Conservation (phyloP, 2,329 filamentous ascomycete species). For the Aspergillus sp. region DNA sequence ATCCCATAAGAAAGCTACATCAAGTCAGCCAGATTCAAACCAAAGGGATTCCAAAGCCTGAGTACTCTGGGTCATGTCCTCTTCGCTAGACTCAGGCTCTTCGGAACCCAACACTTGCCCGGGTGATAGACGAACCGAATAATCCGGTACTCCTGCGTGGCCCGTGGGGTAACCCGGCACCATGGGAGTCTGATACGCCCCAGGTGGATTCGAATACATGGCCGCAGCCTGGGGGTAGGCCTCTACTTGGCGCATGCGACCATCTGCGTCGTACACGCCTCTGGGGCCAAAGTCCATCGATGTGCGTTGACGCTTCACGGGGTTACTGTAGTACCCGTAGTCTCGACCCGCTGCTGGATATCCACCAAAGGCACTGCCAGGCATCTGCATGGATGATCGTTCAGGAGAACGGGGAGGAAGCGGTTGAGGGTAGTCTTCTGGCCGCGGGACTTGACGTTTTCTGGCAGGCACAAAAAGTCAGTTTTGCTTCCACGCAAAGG, state of each 20-base stretch:
- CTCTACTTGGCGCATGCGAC: slow-evolving; percentile 37
- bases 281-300: slow-evolving; percentile 37
- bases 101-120: background rate
- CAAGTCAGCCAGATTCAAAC: slow-evolving; percentile 16
- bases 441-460: slow-evolving; percentile 37
- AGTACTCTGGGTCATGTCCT: background rate
- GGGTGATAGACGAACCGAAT: slow-evolving; percentile 30
- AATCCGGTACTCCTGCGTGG: slow-evolving; percentile 35
- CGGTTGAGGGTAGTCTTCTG: slow-evolving; percentile 37
- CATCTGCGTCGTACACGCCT: slow-evolving; percentile 34
- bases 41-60: slow-evolving; percentile 3
- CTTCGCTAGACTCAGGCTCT: background rate
- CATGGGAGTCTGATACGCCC: slow-evolving; percentile 32
- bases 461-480: slow-evolving; percentile 16
- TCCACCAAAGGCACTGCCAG: slow-evolving; percentile 28
- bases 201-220: slow-evolving; percentile 30
- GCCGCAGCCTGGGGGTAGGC: slow-evolving; percentile 33
- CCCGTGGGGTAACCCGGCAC: slow-evolving; percentile 35
- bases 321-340: slow-evolving; percentile 31
- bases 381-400: slow-evolving; percentile 34
- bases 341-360: slow-evolving; percentile 34
- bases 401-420: slow-evolving; percentile 38
- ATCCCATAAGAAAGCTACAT: slow-evolving; percentile 35
- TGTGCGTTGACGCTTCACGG: slow-evolving; percentile 39
- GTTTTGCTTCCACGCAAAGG: background rate